Conservation (phyloP, 306 rosid genomes). For the Quercus wislizeni region DNA sequence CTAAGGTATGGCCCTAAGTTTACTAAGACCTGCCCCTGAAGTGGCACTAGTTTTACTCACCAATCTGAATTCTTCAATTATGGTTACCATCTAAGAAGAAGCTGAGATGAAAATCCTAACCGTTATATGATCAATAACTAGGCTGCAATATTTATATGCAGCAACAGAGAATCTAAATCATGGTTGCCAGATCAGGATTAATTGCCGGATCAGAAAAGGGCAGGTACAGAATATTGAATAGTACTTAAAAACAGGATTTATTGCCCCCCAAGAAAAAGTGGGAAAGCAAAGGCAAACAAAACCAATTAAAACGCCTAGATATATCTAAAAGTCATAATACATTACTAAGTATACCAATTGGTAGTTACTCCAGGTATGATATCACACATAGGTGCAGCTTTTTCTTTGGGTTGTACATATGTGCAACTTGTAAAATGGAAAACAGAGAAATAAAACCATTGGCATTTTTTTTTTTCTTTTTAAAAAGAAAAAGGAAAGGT, state of each 20-base stretch:
- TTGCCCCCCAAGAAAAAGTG: background rate
- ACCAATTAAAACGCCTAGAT: background rate
- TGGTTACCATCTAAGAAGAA: constrained; percentile 16
- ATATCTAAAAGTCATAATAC: background rate
- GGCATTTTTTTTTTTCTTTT: background rate
- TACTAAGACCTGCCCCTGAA: background rate
- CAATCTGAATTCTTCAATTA: constrained; percentile 19
- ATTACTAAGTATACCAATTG: background rate
- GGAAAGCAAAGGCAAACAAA: background rate
- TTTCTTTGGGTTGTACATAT: too few species aligned
- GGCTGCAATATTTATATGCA: background rate
- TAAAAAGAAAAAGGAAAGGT: background rate
- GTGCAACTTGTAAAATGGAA: background rate
- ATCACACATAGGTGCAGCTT: background rate
- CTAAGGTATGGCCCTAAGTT: constrained; percentile 1
- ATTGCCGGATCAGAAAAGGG: background rate
- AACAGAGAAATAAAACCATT: background rate
- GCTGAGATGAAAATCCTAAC: constrained; percentile 8
- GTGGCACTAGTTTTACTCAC: constrained; percentile 13
- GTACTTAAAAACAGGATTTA: background rate
- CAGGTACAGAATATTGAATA: background rate
- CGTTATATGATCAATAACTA: background rate
- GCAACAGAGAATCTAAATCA: background rate
- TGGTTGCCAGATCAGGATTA: background rate
- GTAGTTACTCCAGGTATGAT: background rate